These are phyloP conservation scores for Vitis hybrid DNA, from an alignment of 177 flowering plant genomes.

Conservation along the genomic window DNA sequence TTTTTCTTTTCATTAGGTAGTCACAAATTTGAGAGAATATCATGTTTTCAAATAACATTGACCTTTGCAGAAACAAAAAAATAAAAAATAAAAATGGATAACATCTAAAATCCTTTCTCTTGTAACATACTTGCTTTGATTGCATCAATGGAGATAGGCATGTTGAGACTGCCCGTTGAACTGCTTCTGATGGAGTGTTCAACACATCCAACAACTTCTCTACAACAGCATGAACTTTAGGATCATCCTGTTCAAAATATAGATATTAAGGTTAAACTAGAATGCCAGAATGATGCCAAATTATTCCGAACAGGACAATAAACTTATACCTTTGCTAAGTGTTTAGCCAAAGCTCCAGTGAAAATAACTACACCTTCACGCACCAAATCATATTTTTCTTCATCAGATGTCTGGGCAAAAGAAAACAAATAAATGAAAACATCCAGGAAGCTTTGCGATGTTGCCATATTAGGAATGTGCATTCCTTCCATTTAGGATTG, in stretches of 20 bases:
- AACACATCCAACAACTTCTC: conserved; percentile 94
- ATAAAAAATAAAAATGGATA: not conserved
- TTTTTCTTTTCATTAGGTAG: not conserved
- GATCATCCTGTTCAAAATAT: conserved; percentile 70
- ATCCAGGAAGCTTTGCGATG: not conserved
- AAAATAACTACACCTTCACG: conserved; percentile 99
- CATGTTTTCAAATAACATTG: not conserved
- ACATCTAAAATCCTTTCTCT: not conserved
- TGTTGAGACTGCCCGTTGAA: conserved; percentile 89
- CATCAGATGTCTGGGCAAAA: conserved; percentile 72
- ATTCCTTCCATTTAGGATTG: not conserved
- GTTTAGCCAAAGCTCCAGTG: conserved; percentile 95
- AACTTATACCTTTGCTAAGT: conserved; percentile 64
- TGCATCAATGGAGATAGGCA: conserved; percentile 93
- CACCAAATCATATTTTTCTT: conserved; percentile 92
- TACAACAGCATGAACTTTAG: conserved; percentile 86
- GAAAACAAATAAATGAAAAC: conserved; percentile 6
- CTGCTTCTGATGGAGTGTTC: conserved; percentile 99
- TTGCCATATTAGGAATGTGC: not conserved
- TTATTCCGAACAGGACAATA: not conserved
- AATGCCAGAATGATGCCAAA: not conserved
- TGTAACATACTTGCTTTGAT: conserved; percentile 68
- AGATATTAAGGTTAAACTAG: conserved; percentile 1
- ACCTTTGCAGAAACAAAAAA: not conserved
- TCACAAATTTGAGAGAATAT: not conserved